Evolutionary conservation across 768 basidiomycete species (phyloP).

Genomic region (Termitomyces bulborhizus): DNA sequence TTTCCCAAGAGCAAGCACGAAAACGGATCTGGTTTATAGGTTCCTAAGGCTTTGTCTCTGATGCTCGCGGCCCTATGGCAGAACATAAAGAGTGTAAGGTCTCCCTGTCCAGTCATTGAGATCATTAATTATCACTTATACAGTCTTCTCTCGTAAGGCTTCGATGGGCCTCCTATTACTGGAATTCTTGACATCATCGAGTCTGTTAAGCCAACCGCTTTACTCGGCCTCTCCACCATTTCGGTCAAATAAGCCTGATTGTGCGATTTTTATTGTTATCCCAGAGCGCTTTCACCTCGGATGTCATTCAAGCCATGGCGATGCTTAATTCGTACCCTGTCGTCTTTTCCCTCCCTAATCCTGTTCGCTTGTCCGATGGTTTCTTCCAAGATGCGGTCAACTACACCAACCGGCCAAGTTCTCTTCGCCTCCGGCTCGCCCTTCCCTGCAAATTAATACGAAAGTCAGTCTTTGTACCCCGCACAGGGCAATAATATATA

Average conservation of each 20-base stretch:
- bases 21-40: conserved; percentile 78
- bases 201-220: conserved; percentile 81
- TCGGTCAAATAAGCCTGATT: conserved; percentile 30
- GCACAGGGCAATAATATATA: conserved; percentile 97
- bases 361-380: conserved; percentile 75
- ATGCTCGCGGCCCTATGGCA: conserved; percentile 65
- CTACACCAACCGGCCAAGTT: conserved; percentile 62
- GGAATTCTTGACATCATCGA: conserved; percentile 73
- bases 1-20: conserved; percentile 73
- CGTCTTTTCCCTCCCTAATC: conserved; percentile 92
- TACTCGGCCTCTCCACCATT: conserved; percentile 87
- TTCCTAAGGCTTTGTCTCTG: conserved; percentile 80
- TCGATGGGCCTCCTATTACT: conserved; percentile 68
- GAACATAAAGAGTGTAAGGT: conserved; percentile 77
- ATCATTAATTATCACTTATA: not conserved
- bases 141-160: conserved; percentile 79
- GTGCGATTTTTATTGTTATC: not conserved
- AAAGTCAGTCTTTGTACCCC: conserved; percentile 55
- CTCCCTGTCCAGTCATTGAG: not conserved
- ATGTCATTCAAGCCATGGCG: conserved; percentile 72
- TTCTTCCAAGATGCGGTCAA: conserved; percentile 71
- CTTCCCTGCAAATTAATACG: conserved; percentile 59
- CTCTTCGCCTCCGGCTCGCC: conserved; percentile 90
- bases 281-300: conserved; percentile 67
- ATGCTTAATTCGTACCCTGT: conserved; percentile 78